A percentile compares a stretch with the other conserved stretches of the same genome.
Evolutionary conservation across 148 eudicot species (phyloP).

Genomic region (Euryodendron excelsum): DNA sequence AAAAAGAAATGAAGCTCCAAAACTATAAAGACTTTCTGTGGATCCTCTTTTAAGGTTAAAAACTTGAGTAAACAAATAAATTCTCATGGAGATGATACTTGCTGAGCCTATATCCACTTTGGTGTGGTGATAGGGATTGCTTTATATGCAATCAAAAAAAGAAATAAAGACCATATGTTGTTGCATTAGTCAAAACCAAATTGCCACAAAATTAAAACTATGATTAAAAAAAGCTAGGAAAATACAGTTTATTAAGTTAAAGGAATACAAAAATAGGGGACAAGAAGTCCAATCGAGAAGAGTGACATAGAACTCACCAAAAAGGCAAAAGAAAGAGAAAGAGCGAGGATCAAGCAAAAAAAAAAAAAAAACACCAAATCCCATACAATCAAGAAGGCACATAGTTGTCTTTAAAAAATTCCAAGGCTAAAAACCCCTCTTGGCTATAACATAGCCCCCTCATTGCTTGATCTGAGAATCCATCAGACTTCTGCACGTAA

Average conservation of each 20-base stretch:
- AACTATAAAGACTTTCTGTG: neutral
- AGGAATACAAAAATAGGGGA: too few relatives aligned
- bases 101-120: neutral
- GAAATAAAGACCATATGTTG: neutral
- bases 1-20: neutral
- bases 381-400: neutral
- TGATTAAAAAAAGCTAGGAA: too few relatives aligned
- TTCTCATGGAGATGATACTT: neutral
- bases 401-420: too few relatives aligned
- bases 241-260: too few relatives aligned
- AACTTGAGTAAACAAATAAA: neutral
- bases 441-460: neutral
- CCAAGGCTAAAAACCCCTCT: neutral
- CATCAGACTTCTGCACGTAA: neutral
- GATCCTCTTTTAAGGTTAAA: neutral
- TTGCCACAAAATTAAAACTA: neutral
- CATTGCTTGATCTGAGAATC: neutral
- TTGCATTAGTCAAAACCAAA: too few relatives aligned
- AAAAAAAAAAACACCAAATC: neutral
- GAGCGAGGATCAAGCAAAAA: too few relatives aligned
- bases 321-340: neutral
- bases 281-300: too few relatives aligned
- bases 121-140: neutral
- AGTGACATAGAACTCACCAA: too few relatives aligned
- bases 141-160: neutral